Evolutionary conservation across 2,329 filamentous ascomycete genomes (phyloP).

Genomic region (Aspergillus jensenii): DNA sequence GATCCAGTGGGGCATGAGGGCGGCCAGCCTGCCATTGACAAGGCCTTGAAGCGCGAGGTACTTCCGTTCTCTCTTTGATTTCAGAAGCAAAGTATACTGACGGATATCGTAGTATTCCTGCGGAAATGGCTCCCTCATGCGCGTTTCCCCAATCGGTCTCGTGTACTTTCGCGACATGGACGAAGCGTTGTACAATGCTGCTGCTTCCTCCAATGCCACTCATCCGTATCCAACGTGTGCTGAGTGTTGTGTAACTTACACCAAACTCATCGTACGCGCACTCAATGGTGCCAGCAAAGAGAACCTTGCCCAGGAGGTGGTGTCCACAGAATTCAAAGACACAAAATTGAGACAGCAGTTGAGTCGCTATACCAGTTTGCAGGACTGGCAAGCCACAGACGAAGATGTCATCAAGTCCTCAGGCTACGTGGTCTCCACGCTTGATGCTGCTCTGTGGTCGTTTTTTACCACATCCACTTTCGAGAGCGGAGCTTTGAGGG

Average conservation of each 20-base stretch:
- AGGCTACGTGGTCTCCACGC: slow-evolving; percentile 44
- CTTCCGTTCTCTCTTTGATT: background rate
- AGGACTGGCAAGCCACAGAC: slow-evolving; percentile 26
- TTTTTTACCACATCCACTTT: slow-evolving; percentile 42
- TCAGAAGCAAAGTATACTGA: background rate
- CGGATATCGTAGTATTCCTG: slow-evolving; percentile 9
- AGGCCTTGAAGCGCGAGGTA: background rate
- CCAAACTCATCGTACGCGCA: slow-evolving; percentile 29
- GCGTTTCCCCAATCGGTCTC: slow-evolving; percentile 40
- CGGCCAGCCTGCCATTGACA: background rate
- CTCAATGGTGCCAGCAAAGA: slow-evolving; percentile 24
- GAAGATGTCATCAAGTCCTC: slow-evolving; percentile 32
- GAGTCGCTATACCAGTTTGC: slow-evolving; percentile 14
- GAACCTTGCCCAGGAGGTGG: slow-evolving; percentile 7
- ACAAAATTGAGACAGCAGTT: slow-evolving; percentile 7
- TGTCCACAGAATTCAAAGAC: background rate
- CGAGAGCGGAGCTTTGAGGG: slow-evolving; percentile 38
- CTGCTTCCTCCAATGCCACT: slow-evolving; percentile 32
- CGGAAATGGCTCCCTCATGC: slow-evolving; percentile 47
- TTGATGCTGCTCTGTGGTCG: slow-evolving; percentile 45
- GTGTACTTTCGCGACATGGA: slow-evolving; percentile 24
- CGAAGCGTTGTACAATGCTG: slow-evolving; percentile 25
- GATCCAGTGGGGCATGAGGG: background rate
- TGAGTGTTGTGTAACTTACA: slow-evolving; percentile 44
- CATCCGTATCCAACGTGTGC: slow-evolving; percentile 40